These are phyloP conservation scores for Neofusicoccum parvum DNA, from an alignment of 2,329 filamentous ascomycete genomes.

Conservation along the genomic window DNA sequence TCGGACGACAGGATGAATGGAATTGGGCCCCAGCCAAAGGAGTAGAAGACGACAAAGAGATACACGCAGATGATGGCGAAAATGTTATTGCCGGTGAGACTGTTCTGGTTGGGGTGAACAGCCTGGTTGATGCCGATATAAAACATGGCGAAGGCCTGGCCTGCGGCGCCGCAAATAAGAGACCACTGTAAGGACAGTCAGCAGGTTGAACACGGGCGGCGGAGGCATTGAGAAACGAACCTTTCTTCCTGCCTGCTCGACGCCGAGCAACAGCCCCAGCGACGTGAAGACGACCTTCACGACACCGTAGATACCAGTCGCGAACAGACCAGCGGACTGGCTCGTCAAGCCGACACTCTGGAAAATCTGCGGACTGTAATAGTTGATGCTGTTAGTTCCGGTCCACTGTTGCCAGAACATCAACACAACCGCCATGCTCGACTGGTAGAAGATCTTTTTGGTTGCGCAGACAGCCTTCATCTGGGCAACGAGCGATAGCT, in stretches of 20 bases:
- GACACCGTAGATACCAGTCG: constrained; percentile 50
- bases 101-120: constrained; percentile 34
- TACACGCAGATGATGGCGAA: constrained; percentile 57
- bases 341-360: constrained; percentile 44
- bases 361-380: constrained; percentile 50
- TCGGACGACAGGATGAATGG: constrained; percentile 49
- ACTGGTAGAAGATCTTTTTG: constrained; percentile 44
- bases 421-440: constrained; percentile 45
- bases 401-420: constrained; percentile 50
- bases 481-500: constrained; percentile 42
- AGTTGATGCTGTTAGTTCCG: constrained; percentile 34
- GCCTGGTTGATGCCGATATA: constrained; percentile 41
- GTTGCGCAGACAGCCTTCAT: constrained; percentile 40
- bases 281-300: constrained; percentile 50
- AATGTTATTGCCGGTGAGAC: constrained; percentile 39
- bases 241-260: constrained; percentile 49
- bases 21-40: constrained; percentile 49
- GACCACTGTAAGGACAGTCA: constrained; percentile 35
- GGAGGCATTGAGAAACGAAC: constrained; percentile 24
- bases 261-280: constrained; percentile 48
- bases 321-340: constrained; percentile 45
- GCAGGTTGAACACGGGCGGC: not conserved
- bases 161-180: constrained; percentile 44
- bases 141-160: constrained; percentile 49
- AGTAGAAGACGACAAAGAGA: constrained; percentile 51